Evolutionary conservation across 345 rosid genomes (phyloP).

Genomic region (Salix exigua): DNA sequence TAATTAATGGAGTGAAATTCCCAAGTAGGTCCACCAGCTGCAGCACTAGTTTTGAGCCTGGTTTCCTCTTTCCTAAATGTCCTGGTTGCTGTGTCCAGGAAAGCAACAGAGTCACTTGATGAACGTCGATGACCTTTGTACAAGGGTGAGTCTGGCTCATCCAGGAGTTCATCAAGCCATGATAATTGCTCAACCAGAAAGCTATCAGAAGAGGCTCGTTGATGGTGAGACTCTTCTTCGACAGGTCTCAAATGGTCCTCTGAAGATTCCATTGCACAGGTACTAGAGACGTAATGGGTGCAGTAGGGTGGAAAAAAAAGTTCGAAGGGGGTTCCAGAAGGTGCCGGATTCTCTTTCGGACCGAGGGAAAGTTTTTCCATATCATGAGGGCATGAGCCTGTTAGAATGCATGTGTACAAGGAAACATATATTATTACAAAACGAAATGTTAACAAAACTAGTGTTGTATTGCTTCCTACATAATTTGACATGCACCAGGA

Average conservation of each 20-base stretch:
- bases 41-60: background rate
- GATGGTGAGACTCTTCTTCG: constrained; percentile 33
- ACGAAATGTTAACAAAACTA: background rate
- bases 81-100: constrained; percentile 21
- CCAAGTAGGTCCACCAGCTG: background rate
- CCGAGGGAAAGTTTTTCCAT: background rate
- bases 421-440: background rate
- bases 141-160: constrained; percentile 46
- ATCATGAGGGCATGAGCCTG: background rate
- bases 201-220: constrained; percentile 43
- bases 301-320: background rate
- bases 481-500: background rate
- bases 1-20: background rate
- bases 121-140: constrained; percentile 51
- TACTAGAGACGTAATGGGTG: background rate
- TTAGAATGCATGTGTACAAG: background rate
- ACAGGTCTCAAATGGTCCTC: constrained; percentile 8
- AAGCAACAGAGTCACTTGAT: constrained; percentile 58
- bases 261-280: background rate
- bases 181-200: constrained; percentile 45
- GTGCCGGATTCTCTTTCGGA: background rate
- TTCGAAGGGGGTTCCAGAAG: background rate
- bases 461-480: background rate
- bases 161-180: constrained; percentile 64
- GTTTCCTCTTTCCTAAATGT: background rate